Percentiles rank a stretch among this genome's conserved stretches.
These are phyloP conservation scores for Ceriops zippeliana DNA, from an alignment of 345 rosid species.

Conservation along the genomic window DNA sequence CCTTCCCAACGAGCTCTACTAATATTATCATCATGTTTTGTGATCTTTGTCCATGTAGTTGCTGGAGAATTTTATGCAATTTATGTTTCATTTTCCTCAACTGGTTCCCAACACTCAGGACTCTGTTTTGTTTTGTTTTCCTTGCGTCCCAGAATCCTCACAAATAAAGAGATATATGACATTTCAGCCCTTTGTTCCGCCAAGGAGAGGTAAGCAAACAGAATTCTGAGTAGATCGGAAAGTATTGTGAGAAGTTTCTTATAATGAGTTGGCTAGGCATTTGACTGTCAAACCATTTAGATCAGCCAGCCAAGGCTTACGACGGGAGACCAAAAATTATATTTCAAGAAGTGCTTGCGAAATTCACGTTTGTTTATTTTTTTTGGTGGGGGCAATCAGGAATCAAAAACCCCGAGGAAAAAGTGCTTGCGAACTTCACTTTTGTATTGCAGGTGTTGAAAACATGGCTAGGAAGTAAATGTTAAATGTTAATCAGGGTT, in stretches of 20 bases:
- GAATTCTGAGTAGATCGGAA: not conserved
- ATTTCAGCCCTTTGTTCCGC: slow-evolving; percentile 80
- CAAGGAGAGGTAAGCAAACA: slow-evolving; percentile 56
- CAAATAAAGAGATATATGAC: slow-evolving; percentile 67
- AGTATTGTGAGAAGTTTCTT: not conserved
- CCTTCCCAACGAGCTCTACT: too few relatives aligned
- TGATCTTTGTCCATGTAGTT: too few relatives aligned
- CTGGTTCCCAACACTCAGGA: not conserved
- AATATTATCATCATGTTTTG: too few relatives aligned
- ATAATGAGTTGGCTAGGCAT: too few relatives aligned
- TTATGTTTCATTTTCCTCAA: not conserved
- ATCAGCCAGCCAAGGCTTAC: too few relatives aligned
- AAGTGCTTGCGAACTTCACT: not conserved
- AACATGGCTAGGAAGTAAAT: not conserved
- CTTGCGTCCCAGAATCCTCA: slow-evolving; percentile 47
- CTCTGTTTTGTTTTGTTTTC: not conserved
- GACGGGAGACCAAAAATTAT: too few relatives aligned
- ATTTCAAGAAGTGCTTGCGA: too few relatives aligned
- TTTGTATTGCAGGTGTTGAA: not conserved
- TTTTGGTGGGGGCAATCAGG: too few relatives aligned
- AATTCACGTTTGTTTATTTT: too few relatives aligned
- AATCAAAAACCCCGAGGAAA: too few relatives aligned
- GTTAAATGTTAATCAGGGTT: not conserved
- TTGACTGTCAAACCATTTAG: too few relatives aligned
- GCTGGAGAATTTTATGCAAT: too few relatives aligned